Evolutionary conservation across 768 basidiomycete genomes (phyloP), one percentile per base, ranked within the genome.

Genomic region (Mycena leptocephala): DNA sequence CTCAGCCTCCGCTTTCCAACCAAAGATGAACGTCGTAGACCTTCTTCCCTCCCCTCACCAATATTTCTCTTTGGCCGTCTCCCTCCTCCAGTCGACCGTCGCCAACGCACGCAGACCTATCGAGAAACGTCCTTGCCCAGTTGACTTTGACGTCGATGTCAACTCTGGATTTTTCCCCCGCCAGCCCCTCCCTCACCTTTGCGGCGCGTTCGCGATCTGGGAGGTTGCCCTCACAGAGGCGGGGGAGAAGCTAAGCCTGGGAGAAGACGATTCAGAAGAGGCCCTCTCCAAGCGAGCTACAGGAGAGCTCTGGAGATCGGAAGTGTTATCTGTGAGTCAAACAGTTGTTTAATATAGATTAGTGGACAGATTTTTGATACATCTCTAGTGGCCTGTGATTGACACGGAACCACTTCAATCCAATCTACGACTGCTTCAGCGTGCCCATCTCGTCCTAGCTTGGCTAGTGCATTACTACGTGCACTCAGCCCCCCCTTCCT

Each of bases 391-490:
- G 89, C 94, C 95, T 10, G 86, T 93, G 48, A 87, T 98, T 18
- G 88, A 91, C 65, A 92, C 90, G 14, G 84, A 87, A 35, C 79
- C 82, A 16, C 87, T 97, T 35, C 84, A 88, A 30, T 79, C 81
- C 51, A 90, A 95, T 77, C 83, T 92, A 35, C 92, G 93, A 35
- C 84, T 89, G 62, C 89, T 96, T 20, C 94, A 97, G 76, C 92
- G 97, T 59, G 97, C 96, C 2, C 97, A 99, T 86, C 88, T 94
- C 82, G 95, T 98, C 61, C 90, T 99, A 41, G 92, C 97, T 9
- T 98, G 95, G 90, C 90, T 99, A 58, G 88, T 95, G 56, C 95
- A 96, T 86, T 96, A 96, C 83, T 99, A 97, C 85, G 93, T 93
- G 30, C 97, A 99, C 85, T 95, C 95, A 1, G 89, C 91, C 46